Base-by-base conservation (phyloP, 495 filamentous ascomycete species). In the Parathielavia hyrcaniae region DNA sequence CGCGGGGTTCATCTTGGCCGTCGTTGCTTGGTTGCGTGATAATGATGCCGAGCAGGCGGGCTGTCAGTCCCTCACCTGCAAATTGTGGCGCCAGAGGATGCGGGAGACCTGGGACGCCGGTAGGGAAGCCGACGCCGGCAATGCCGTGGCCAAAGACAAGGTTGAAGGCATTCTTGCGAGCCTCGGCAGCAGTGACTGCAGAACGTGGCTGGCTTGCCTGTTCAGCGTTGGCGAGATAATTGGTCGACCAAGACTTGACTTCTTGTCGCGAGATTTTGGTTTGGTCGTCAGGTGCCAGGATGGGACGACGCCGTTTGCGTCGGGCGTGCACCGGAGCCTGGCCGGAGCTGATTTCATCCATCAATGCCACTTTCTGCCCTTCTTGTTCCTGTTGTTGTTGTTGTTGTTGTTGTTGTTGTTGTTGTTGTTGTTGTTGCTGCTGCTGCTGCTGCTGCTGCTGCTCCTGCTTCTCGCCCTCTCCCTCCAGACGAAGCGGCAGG, bases 171-270 rank as follows among this genome's bases (percentile, higher is more conserved):
- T 78, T 76, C 26, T 66, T 64, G 57, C 81, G 86, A 22, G 73
- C 61, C 46, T 70, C 64, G 7, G 61, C 53, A 14, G 57, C 43
- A 1, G 64, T 63, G 13, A 55, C 48, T 23, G 40, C 46, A 38
- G 53, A 53, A 38, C 61, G 57, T 17, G 45, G 14, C n/a, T 53
- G 58, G 48, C 46, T 54, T 19, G 74, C 77, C 38, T 61, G 59
- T 14, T 72, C 75, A 75, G 81, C 84, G 46, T 81, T 81, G 1
- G 64, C 52, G 36, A 81, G 48, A 53, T 90, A 91, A 32, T 83
- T 69, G 0, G 75, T 63, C 53, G 80, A 79, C 83, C 84, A 86
- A n/a, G 72, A 60, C 11, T 74, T 79, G 16, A 89, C 65, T 13
- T 81, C 78, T 11, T 66, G 64, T 56, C 81, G 83, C 48, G 78